A percentile compares a stretch with the other conserved stretches of the same genome.
Evolutionary conservation across 2,329 filamentous ascomycete genomes (phyloP).

Genomic region (Boeremia exigua): DNA sequence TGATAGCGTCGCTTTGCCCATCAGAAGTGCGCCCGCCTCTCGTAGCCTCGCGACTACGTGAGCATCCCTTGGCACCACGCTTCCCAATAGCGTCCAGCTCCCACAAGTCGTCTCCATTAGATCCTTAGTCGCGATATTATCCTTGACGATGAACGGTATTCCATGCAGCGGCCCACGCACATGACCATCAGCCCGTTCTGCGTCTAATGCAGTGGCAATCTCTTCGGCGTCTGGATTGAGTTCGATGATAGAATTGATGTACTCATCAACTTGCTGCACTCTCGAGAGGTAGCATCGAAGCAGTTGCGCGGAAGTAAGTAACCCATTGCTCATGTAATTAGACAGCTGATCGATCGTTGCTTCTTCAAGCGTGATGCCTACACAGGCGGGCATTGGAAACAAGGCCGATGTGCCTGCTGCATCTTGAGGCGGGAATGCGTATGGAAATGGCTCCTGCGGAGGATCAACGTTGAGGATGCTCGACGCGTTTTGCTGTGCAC

Average conservation of each 20-base stretch:
- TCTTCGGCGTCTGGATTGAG: slow-evolving; percentile 70
- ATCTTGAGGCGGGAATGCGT: slow-evolving; percentile 43
- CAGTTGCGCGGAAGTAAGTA: slow-evolving; percentile 28
- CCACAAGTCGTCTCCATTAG: slow-evolving; percentile 77
- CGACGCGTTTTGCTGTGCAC: slow-evolving; percentile 17
- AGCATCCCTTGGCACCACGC: slow-evolving; percentile 71
- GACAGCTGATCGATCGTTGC: slow-evolving; percentile 74
- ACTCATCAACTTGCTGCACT: slow-evolving; percentile 66
- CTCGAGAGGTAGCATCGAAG: slow-evolving; percentile 58
- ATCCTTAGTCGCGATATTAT: slow-evolving; percentile 64
- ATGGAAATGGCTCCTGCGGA: slow-evolving; percentile 40
- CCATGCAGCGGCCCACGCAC: slow-evolving; percentile 73
- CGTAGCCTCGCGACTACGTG: slow-evolving; percentile 67
- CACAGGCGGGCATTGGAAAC: slow-evolving; percentile 70
- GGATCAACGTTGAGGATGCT: slow-evolving; percentile 24
- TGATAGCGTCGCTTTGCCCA: slow-evolving; percentile 71
- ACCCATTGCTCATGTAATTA: slow-evolving; percentile 58
- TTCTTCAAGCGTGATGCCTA: slow-evolving; percentile 68
- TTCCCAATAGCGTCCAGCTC: slow-evolving; percentile 69
- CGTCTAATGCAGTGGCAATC: slow-evolving; percentile 67
- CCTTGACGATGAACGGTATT: slow-evolving; percentile 77
- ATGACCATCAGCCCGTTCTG: slow-evolving; percentile 62
- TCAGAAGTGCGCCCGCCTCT: slow-evolving; percentile 69
- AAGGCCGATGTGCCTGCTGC: slow-evolving; percentile 38
- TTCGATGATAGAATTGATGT: slow-evolving; percentile 69